These are phyloP conservation scores for Russula virescens DNA, from an alignment of 768 basidiomycete species.

Conservation along the genomic window DNA sequence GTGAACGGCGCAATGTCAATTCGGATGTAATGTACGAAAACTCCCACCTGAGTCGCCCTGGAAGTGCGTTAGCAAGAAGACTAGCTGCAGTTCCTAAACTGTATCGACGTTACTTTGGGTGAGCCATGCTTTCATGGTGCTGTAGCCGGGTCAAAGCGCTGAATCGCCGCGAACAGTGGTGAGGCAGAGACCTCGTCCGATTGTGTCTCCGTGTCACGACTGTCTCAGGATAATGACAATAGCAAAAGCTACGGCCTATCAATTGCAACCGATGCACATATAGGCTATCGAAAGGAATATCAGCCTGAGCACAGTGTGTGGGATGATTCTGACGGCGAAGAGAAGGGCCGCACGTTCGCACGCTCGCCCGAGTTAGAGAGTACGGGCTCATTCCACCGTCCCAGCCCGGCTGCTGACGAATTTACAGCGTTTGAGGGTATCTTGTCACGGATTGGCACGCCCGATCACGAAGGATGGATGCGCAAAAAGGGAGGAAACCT, in stretches of 20 bases:
- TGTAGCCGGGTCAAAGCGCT: background rate
- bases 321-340: slow-evolving; percentile 22
- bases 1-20: slow-evolving; percentile 43
- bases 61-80: slow-evolving; percentile 52
- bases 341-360: slow-evolving; percentile 36
- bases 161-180: slow-evolving; percentile 26
- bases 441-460: slow-evolving; percentile 81
- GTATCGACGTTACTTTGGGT: slow-evolving; percentile 63
- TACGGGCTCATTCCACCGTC: background rate
- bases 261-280: slow-evolving; percentile 35
- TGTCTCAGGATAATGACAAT: slow-evolving; percentile 34
- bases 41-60: slow-evolving; percentile 71
- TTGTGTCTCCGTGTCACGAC: slow-evolving; percentile 29
- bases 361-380: slow-evolving; percentile 49
- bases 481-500: slow-evolving; percentile 92
- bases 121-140: slow-evolving; percentile 30
- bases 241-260: slow-evolving; percentile 41
- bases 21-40: slow-evolving; percentile 40
- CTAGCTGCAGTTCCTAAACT: slow-evolving; percentile 72
- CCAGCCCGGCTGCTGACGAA: background rate
- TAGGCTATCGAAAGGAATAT: slow-evolving; percentile 24
- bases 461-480: slow-evolving; percentile 92
- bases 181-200: slow-evolving; percentile 38
- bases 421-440: slow-evolving; percentile 56
- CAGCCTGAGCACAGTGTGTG: slow-evolving; percentile 25